Evolutionary conservation across 2,329 filamentous ascomycete species (phyloP).

Genomic region (Clonostachys sp.): DNA sequence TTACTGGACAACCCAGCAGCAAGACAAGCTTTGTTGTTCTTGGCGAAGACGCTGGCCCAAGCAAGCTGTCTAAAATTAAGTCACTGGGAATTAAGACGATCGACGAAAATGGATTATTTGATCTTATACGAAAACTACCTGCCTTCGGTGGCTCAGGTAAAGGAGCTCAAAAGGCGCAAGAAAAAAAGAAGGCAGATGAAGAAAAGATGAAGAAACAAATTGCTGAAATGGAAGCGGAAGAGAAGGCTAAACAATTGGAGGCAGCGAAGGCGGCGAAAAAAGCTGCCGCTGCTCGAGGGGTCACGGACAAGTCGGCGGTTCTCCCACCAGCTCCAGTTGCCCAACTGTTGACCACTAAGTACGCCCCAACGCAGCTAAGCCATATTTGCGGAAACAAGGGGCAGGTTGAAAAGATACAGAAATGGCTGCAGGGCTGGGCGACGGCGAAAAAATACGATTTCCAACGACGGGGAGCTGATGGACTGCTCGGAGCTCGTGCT

Average conservation of each 20-base stretch:
- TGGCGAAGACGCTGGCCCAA: slow-evolving; percentile 86
- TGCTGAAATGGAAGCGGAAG: slow-evolving; percentile 80
- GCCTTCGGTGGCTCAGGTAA: slow-evolving; percentile 84
- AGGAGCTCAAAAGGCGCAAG: slow-evolving; percentile 77
- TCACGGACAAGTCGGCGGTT: slow-evolving; percentile 11
- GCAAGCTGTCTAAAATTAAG: slow-evolving; percentile 83
- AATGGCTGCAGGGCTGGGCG: slow-evolving; percentile 80
- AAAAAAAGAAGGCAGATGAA: slow-evolving; percentile 82
- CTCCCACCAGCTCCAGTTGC: slow-evolving; percentile 42
- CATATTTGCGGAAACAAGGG: slow-evolving; percentile 96
- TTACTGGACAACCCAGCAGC: slow-evolving; percentile 77
- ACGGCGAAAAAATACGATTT: slow-evolving; percentile 77
- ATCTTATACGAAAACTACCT: slow-evolving; percentile 75
- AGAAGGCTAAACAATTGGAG: slow-evolving; percentile 53
- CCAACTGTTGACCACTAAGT: slow-evolving; percentile 90
- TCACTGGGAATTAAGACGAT: slow-evolving; percentile 83
- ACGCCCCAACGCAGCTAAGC: slow-evolving; percentile 76
- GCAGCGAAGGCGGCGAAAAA: slow-evolving; percentile 45
- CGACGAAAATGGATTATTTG: slow-evolving; percentile 87
- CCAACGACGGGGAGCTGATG: slow-evolving; percentile 77
- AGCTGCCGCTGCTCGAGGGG: slow-evolving; percentile 23
- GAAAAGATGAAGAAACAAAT: slow-evolving; percentile 77
- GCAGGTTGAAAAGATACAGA: slow-evolving; percentile 83
- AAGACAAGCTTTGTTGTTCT: slow-evolving; percentile 95
- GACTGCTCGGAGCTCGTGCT: slow-evolving; percentile 77